Conservation (phyloP, 208 protist species). For the Crithidia fasciculata region DNA sequence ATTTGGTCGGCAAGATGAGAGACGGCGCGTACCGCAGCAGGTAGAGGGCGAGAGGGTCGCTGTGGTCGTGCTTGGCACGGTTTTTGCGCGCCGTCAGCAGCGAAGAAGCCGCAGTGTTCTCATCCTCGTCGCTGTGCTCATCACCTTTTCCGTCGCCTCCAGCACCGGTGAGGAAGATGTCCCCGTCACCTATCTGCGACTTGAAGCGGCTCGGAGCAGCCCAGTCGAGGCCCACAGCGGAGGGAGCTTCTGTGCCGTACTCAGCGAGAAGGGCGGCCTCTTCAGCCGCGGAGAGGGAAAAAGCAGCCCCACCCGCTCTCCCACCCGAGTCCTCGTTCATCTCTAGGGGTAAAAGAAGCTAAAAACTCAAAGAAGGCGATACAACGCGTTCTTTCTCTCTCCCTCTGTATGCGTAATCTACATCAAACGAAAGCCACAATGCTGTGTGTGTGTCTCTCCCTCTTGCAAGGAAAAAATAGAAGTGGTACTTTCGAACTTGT, state of each 20-base stretch:
- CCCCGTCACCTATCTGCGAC: constrained; percentile 56
- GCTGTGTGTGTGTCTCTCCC: neutral
- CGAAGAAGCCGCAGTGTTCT: neutral
- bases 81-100: neutral
- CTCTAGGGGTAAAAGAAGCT: neutral
- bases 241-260: constrained; percentile 66
- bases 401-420: too few relatives aligned
- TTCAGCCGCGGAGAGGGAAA: constrained; percentile 49
- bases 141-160: constrained; percentile 27
- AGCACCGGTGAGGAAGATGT: constrained; percentile 81
- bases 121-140: neutral
- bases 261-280: constrained; percentile 73
- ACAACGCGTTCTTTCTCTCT: too few relatives aligned
- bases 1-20: constrained; percentile 2
- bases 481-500: neutral
- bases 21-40: constrained; percentile 10
- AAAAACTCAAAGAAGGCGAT: neutral
- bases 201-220: constrained; percentile 53
- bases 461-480: neutral
- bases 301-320: neutral
- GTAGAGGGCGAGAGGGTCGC: constrained; percentile 9
- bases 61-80: neutral
- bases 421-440: too few relatives aligned
- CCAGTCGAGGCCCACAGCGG: constrained; percentile 54
- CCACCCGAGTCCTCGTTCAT: constrained; percentile 31